A percentile compares a stretch with the other conserved stretches of the same genome.
Evolutionary conservation across 2,329 filamentous ascomycete species (phyloP).

Genomic region (Trichoderma gracile): DNA sequence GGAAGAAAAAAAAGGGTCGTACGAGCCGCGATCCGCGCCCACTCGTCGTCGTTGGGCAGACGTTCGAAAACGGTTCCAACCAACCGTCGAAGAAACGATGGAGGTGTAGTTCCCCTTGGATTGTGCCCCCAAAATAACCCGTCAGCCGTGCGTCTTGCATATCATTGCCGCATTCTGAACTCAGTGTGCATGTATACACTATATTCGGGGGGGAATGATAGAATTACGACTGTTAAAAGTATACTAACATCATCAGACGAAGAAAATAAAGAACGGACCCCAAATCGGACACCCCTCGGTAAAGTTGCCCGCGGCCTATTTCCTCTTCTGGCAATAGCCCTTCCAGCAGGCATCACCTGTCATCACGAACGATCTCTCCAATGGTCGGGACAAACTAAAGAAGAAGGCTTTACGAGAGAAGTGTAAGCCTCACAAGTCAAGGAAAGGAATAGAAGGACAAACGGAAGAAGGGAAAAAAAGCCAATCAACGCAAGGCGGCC

Average conservation of each 20-base stretch:
- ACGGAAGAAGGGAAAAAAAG: neutral
- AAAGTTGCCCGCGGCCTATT: constrained; percentile 4
- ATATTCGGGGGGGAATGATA: neutral
- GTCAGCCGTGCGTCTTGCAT: too few species aligned
- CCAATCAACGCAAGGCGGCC: constrained; percentile 15
- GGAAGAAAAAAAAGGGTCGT: too few species aligned
- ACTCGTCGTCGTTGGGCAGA: neutral
- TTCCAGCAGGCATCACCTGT: constrained; percentile 7
- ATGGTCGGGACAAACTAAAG: too few species aligned
- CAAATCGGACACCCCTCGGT: constrained; percentile 1
- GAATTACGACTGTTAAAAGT: neutral
- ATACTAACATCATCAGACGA: neutral
- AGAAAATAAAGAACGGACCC: constrained; percentile 7
- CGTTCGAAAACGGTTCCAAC: too few species aligned
- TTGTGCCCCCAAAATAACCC: too few species aligned
- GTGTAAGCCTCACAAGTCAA: neutral
- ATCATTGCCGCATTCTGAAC: too few species aligned
- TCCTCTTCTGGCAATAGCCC: constrained; percentile 1
- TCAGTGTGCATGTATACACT: neutral
- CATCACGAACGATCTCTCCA: neutral
- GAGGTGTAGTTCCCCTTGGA: too few species aligned
- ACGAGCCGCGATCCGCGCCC: too few species aligned
- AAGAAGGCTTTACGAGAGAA: too few species aligned
- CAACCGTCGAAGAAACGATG: too few species aligned
- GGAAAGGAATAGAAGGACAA: neutral